Base-by-base conservation (phyloP, 345 rosid species). In the Anacardium occidentale region DNA sequence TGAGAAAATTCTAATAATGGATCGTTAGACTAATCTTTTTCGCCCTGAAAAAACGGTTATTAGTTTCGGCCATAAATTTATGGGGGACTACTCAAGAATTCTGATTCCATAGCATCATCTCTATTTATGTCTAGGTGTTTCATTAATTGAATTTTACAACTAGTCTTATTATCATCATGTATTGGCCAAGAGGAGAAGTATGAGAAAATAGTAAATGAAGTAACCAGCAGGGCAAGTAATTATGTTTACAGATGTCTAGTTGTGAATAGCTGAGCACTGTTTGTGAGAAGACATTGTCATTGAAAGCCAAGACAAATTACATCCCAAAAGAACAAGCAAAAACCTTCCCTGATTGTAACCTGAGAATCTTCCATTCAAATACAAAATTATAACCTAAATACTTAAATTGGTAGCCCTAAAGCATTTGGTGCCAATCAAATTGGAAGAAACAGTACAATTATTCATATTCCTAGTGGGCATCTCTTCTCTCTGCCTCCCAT, bases 351-450 rank as follows among this genome's bases (percentile, higher is more conserved):
- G 29, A 2, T 21, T 12, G 34, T 10, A 10, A 25, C 40, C 37
- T 60, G 20, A 44, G 72, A 78, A 78, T 69, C 60, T 70, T 42
- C 9, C 45, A 6, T 37, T 10, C 18, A 18, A 37, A 37, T 37
- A 6, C 42, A 37, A 37, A 5, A 37, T 37, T 1, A 37, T 37
- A 37, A 6, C 42, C 42, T 37, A 37, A 37, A 37, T 37, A 6
- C 42, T 37, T 3, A 62, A 56, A 18, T 37, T 42, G 47, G 20
- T 26, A 26, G 4, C 14, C 42, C 8, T 61, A 70, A 80, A 73
- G 80, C 77, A 65, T 34, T 37, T 9, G 80, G 73, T 61, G 73
- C 68, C 76, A 47, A 70, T 47, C 9, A 53, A 48, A 64, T 26
- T 63, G 78, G 78, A 69, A 60, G 40, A 21, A 24, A 56, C 8